Evolutionary conservation across 148 eudicot genomes (phyloP).

Genomic region (Chenopodium formosanum): DNA sequence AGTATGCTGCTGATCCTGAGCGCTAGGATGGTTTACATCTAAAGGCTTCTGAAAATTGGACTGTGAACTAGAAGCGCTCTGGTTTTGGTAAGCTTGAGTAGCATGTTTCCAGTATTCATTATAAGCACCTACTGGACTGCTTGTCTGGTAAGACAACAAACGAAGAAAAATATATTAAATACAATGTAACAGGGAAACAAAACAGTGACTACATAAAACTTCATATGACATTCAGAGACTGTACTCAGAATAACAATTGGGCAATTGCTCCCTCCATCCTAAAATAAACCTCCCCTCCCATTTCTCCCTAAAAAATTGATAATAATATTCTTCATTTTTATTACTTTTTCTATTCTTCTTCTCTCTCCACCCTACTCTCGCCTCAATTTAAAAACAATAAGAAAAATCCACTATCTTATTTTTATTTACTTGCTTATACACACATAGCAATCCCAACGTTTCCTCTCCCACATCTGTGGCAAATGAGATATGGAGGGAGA

Average conservation of each 20-base stretch:
- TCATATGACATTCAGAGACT: neutral
- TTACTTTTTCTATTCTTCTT: too few relatives aligned
- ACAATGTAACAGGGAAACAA: neutral
- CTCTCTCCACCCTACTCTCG: too few relatives aligned
- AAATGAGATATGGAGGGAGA: too few relatives aligned
- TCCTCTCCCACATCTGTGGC: too few relatives aligned
- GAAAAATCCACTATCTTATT: too few relatives aligned
- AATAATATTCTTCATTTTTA: too few relatives aligned
- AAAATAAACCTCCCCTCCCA: too few relatives aligned
- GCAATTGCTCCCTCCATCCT: too few relatives aligned
- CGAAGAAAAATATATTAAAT: neutral
- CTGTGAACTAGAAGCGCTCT: conserved; percentile 37
- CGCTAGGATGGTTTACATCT: conserved; percentile 47
- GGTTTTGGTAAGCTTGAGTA: conserved; percentile 50
- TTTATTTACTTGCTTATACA: too few relatives aligned
- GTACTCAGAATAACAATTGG: neutral
- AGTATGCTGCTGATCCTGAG: conserved; percentile 58
- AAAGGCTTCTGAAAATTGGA: conserved; percentile 49
- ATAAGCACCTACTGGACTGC: conserved; percentile 42
- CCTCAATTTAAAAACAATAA: too few relatives aligned
- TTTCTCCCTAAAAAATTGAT: too few relatives aligned
- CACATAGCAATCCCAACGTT: too few relatives aligned
- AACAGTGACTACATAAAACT: conserved; percentile 5
- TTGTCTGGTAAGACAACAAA: conserved; percentile 49
- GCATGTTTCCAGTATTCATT: conserved; percentile 77